Conservation (phyloP, 345 rosid genomes). For the Citrus sp. region DNA sequence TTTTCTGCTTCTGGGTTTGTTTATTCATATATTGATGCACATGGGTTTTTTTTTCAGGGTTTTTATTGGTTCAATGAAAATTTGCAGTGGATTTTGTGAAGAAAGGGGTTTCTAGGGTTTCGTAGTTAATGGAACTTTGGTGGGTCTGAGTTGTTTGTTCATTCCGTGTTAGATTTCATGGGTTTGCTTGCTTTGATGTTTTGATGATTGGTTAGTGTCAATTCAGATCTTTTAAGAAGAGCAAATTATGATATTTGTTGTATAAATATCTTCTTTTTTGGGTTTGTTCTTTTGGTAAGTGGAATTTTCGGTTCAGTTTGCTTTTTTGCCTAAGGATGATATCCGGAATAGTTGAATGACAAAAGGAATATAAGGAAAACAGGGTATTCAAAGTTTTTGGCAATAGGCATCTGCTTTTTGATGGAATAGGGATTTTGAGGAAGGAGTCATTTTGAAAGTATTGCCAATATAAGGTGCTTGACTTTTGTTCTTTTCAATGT, state of each 20-base stretch:
- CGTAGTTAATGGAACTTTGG: constrained; percentile 13
- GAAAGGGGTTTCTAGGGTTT: constrained; percentile 27
- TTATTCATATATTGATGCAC: constrained; percentile 11
- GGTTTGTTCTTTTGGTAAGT: constrained; percentile 3
- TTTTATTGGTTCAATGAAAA: constrained; percentile 20
- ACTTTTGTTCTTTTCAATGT: constrained; percentile 13
- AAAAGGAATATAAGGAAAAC: not conserved
- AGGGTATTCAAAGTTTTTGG: constrained; percentile 1
- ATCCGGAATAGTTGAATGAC: constrained; percentile 16
- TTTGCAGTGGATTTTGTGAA: constrained; percentile 1
- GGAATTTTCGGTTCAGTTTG: not conserved
- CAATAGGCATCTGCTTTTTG: constrained; percentile 11
- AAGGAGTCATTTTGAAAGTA: constrained; percentile 3
- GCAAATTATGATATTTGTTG: not conserved
- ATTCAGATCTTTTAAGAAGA: constrained; percentile 9
- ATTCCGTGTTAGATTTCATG: constrained; percentile 7
- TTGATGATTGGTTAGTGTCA: constrained; percentile 16
- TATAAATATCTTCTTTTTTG: not conserved
- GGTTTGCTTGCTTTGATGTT: constrained; percentile 21
- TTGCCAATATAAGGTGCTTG: constrained; percentile 1
- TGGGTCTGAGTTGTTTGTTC: constrained; percentile 9
- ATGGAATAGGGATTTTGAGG: constrained; percentile 7
- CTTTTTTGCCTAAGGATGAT: constrained; percentile 5
- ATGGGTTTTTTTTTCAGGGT: constrained; percentile 18
- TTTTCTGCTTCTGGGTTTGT: not conserved